These are phyloP conservation scores for Straminergon stramineum DNA, from an alignment of 225 moss, liverwort and hornwort species.

Conservation along the genomic window DNA sequence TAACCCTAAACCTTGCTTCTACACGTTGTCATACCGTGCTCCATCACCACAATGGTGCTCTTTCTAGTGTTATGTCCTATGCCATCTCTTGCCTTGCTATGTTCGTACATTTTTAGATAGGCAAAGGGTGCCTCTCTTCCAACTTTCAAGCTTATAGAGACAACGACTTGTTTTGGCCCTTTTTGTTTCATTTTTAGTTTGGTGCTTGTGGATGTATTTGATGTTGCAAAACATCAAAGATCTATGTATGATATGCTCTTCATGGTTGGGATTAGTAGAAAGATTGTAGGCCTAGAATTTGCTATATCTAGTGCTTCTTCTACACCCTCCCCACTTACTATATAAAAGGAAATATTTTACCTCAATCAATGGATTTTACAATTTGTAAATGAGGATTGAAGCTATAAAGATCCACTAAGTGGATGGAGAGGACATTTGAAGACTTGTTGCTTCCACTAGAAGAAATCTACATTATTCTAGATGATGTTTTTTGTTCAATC, in stretches of 20 bases:
- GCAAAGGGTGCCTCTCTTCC: fast-evolving
- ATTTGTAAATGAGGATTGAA: background rate
- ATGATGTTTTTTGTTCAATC: too few relatives aligned
- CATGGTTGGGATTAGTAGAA: background rate
- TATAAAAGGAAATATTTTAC: too few relatives aligned
- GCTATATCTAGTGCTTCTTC: fast-evolving
- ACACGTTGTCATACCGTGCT: too few relatives aligned
- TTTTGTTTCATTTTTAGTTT: background rate
- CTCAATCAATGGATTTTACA: fast-evolving
- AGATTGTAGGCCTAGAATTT: background rate
- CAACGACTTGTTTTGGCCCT: background rate
- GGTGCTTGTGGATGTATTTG: background rate
- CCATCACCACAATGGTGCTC: too few relatives aligned
- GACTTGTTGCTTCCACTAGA: background rate
- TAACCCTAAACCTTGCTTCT: too few relatives aligned
- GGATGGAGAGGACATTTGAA: background rate
- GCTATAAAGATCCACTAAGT: fast-evolving
- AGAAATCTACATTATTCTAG: too few relatives aligned
- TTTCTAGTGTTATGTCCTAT: fast-evolving
- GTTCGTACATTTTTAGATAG: too few relatives aligned
- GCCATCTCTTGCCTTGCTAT: fast-evolving
- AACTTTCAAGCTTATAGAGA: fast-evolving
- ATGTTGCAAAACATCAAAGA: background rate
- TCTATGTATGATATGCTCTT: background rate
- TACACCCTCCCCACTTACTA: fast-evolving